Conservation (phyloP, 306 rosid genomes). For the Styphnolobium japonicum region DNA sequence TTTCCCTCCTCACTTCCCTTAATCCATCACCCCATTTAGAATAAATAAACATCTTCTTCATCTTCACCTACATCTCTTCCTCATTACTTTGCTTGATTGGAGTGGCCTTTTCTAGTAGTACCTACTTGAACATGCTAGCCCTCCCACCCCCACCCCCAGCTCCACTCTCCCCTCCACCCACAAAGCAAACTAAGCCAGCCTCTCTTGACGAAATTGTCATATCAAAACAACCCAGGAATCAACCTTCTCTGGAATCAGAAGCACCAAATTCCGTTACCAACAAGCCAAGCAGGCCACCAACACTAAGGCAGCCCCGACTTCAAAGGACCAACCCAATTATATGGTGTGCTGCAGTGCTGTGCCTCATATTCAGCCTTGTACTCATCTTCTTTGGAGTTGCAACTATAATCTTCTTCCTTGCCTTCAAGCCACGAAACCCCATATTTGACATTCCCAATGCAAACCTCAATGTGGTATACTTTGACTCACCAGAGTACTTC, state of each 20-base stretch:
- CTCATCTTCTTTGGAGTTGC: constrained; percentile 82
- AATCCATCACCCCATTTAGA: constrained; percentile 25
- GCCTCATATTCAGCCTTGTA: constrained; percentile 73
- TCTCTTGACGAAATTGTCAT: constrained; percentile 43
- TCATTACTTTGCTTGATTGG: constrained; percentile 14
- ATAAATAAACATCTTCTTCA: constrained; percentile 22
- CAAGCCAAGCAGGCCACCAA: constrained; percentile 34
- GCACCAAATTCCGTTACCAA: constrained; percentile 17
- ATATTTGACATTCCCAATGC: constrained; percentile 75
- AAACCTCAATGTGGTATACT: constrained; percentile 68
- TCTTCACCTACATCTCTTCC: constrained; percentile 6
- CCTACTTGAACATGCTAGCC: constrained; percentile 38
- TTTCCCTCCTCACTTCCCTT: constrained; percentile 39
- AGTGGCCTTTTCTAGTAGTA: neutral
- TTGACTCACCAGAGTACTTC: constrained; percentile 69
- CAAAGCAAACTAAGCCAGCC: constrained; percentile 22
- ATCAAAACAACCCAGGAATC: constrained; percentile 36
- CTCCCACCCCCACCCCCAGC: constrained; percentile 33
- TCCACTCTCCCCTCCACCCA: constrained; percentile 20
- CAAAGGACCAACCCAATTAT: constrained; percentile 68
- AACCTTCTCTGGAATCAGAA: constrained; percentile 13
- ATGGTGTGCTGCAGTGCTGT: constrained; percentile 71
- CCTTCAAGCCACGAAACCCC: constrained; percentile 67
- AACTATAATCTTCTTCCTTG: constrained; percentile 61
- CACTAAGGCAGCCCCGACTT: constrained; percentile 36